These are phyloP conservation scores for Oidium heveae DNA, from an alignment of 2,329 filamentous ascomycete genomes.

Conservation along the genomic window DNA sequence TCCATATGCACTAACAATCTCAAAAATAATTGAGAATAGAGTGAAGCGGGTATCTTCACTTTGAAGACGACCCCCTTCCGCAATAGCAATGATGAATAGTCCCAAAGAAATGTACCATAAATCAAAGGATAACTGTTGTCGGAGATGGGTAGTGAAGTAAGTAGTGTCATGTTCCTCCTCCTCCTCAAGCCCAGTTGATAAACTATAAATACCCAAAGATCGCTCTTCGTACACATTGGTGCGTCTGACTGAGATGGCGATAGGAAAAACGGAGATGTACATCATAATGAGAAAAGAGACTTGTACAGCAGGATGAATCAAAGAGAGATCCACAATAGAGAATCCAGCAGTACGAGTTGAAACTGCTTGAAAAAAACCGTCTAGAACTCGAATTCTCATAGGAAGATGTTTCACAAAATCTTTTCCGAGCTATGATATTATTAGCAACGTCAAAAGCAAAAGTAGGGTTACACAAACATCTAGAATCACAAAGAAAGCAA, in stretches of 20 bases:
- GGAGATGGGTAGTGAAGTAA: slow-evolving; percentile 77
- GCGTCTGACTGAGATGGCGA: slow-evolving; percentile 78
- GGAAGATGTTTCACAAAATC: slow-evolving; percentile 41
- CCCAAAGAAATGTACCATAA: slow-evolving; percentile 92
- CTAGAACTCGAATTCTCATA: slow-evolving; percentile 50
- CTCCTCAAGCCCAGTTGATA: slow-evolving; percentile 20
- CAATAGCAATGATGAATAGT: slow-evolving; percentile 75
- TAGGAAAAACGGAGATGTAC: slow-evolving; percentile 95
- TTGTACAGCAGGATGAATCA: slow-evolving; percentile 72
- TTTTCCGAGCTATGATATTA: slow-evolving; percentile 35
- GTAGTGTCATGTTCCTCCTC: slow-evolving; percentile 35
- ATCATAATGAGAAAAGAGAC: slow-evolving; percentile 96
- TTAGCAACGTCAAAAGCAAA: slow-evolving; percentile 3
- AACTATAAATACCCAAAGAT: slow-evolving; percentile 47
- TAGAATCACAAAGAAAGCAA: slow-evolving; percentile 78
- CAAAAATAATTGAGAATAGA: slow-evolving; percentile 51
- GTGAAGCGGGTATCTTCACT: slow-evolving; percentile 31
- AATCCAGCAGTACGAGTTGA: slow-evolving; percentile 84
- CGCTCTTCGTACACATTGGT: slow-evolving; percentile 95
- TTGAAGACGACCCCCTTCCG: slow-evolving; percentile 51
- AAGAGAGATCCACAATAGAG: slow-evolving; percentile 49
- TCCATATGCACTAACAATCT: slow-evolving; percentile 75
- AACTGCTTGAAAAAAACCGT: slow-evolving; percentile 74
- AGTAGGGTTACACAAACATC: slow-evolving; percentile 33
- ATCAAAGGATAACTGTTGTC: slow-evolving; percentile 85